These are phyloP conservation scores for Cryoendolithus antarcticus DNA, from an alignment of 2,329 filamentous ascomycete genomes.

Conservation along the genomic window DNA sequence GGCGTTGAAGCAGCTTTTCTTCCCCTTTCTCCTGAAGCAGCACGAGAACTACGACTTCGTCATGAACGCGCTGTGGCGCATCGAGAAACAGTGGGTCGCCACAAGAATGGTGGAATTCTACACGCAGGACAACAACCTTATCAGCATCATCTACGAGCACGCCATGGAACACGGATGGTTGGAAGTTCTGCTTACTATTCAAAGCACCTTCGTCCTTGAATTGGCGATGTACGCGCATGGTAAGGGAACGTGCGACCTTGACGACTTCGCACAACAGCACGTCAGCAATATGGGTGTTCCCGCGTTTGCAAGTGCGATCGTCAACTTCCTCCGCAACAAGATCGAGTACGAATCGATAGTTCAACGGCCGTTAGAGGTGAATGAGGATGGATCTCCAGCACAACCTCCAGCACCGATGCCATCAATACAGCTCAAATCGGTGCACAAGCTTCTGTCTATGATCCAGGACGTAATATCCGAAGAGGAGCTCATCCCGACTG, in stretches of 20 bases:
- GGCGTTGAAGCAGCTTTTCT: conserved; percentile 64
- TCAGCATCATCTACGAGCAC: conserved; percentile 64
- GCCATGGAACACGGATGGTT: conserved; percentile 75
- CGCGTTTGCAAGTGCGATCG: conserved; percentile 58
- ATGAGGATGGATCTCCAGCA: background rate
- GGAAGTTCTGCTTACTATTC: conserved; percentile 63
- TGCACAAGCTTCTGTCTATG: conserved; percentile 66
- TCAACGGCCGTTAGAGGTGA: conserved; percentile 57
- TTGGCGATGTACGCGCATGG: conserved; percentile 76
- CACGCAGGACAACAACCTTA: conserved; percentile 53
- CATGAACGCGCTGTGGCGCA: conserved; percentile 80
- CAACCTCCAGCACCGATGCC: conserved; percentile 2
- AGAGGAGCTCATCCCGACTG: conserved; percentile 64
- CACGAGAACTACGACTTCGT: conserved; percentile 76
- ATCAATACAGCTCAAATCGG: conserved; percentile 53
- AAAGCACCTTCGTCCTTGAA: conserved; percentile 77
- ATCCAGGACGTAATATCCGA: conserved; percentile 49
- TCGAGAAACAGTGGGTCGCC: conserved; percentile 78
- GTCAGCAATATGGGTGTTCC: conserved; percentile 24
- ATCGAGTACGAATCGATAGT: conserved; percentile 65
- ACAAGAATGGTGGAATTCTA: conserved; percentile 68
- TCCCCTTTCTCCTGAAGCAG: conserved; percentile 69
- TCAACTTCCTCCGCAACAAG: conserved; percentile 75
- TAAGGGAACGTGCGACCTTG: conserved; percentile 64
- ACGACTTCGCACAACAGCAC: conserved; percentile 66